phyloP scores from a whole-genome alignment of 805 yeast species.

The Metschnikowia gelsemii region DNA sequence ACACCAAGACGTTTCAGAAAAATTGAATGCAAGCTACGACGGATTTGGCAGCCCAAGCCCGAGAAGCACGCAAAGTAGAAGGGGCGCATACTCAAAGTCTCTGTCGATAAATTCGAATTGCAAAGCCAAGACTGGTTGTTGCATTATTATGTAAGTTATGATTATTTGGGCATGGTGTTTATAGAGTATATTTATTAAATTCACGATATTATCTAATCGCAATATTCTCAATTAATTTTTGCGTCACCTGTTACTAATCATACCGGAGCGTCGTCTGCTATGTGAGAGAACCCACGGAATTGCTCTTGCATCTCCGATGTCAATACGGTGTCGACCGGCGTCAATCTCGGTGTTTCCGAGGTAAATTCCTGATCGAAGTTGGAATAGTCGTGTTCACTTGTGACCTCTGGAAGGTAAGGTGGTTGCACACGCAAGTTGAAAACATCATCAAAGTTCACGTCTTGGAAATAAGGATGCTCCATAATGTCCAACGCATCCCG shows the following conservation, averaged over 20 bases:
- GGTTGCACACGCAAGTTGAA: conserved; percentile 70
- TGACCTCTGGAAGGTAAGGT: conserved; percentile 86
- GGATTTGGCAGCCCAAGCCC: background rate
- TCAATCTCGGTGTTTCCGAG: conserved; percentile 87
- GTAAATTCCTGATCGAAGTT: conserved; percentile 96
- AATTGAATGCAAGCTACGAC: no score
- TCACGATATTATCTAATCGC: background rate
- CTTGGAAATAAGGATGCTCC: conserved; percentile 92
- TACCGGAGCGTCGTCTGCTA: conserved; percentile 56
- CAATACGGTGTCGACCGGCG: conserved; percentile 88
- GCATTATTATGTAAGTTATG: conserved; percentile 18
- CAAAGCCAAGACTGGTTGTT: conserved; percentile 18
- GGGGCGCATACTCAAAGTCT: no score
- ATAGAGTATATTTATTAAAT: conserved; percentile 4
- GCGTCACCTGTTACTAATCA: conserved; percentile 8
- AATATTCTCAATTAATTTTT: background rate
- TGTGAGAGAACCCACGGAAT: conserved; percentile 94
- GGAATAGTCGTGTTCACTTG: conserved; percentile 84
- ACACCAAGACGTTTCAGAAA: conserved; percentile 3
- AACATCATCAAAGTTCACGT: conserved; percentile 87
- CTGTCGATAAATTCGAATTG: no score
- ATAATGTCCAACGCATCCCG: conserved; percentile 90
- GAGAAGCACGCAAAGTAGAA: background rate
- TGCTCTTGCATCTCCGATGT: conserved; percentile 90
- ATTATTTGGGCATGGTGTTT: background rate